Conservation (phyloP, 75 land plant species). For the Selaginella moellendorffii region DNA sequence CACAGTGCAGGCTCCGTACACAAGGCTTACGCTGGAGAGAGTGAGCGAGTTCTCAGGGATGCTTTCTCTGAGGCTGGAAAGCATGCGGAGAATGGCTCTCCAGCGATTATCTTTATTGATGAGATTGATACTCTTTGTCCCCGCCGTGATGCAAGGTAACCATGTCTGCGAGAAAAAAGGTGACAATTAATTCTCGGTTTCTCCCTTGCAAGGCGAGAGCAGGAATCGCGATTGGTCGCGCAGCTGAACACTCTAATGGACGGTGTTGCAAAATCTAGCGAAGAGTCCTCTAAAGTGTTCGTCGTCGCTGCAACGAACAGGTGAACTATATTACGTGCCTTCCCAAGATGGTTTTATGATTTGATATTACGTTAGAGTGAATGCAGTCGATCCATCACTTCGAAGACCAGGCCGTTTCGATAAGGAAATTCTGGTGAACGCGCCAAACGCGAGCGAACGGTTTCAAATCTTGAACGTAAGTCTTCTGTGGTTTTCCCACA, state of each 20-base stretch:
- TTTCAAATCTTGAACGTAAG: conserved; percentile 60
- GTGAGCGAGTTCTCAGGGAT: conserved; percentile 65
- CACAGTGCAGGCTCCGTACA: conserved; percentile 65
- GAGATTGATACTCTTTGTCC: conserved; percentile 86
- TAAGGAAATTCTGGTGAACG: conserved; percentile 58
- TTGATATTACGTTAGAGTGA: conserved; percentile 29
- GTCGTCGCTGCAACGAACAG: conserved; percentile 85
- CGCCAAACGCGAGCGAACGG: conserved; percentile 65
- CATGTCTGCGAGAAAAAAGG: not conserved
- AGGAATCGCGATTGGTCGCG: conserved; percentile 55
- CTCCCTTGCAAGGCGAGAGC: conserved; percentile 39
- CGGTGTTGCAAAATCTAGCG: conserved; percentile 25
- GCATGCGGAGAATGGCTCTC: conserved; percentile 49
- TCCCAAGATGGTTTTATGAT: conserved; percentile 1
- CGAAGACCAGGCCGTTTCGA: conserved; percentile 85
- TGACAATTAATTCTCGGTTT: not conserved
- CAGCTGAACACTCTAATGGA: conserved; percentile 80
- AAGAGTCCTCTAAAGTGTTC: conserved; percentile 25
- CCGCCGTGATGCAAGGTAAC: conserved; percentile 51
- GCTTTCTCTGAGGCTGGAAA: conserved; percentile 63
- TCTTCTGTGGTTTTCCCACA: not conserved
- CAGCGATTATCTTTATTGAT: conserved; percentile 80
- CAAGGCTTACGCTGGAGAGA: conserved; percentile 76
- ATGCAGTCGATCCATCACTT: conserved; percentile 81
- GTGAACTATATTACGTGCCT: conserved; percentile 16